Base-by-base conservation (phyloP, 805 yeast genomes). In the Saccharomyces paradoxus region DNA sequence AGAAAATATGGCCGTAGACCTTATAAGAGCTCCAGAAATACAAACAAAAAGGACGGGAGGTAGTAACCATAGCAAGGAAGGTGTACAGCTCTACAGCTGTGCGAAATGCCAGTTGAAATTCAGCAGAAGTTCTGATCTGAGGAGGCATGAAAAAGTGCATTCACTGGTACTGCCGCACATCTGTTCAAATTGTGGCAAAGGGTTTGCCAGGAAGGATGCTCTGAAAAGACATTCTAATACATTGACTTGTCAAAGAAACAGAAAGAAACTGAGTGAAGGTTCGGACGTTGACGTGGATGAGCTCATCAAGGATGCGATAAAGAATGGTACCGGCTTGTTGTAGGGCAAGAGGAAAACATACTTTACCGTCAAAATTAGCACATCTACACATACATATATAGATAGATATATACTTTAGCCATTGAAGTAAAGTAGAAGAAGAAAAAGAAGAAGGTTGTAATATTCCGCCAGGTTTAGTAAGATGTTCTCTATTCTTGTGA, bases 131-230 rank as follows among this genome's bases (percentile, higher is more conserved):
- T 78, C 84, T 2, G 92, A 86, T 68, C 74, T 86, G 60, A 83
- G 83, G 65, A 76, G 92, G 54, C 94, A 86, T 64, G 87, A 83
- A 61, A 82, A 86, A 63, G 88, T 85, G 47, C 95, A 87, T 69
- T 70, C 84, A 49, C 64, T 82, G 26, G 81, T 84, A 1, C 80
- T 88, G 8, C 91, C 92, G 0, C 84, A 87, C 63, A 81, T 86
- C 49, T 87, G 95, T 69, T 81, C 84, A 5, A 71, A 76, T 17
- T 87, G 95, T 72, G 89, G 88, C 41, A 87, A 87, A 64, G 91
- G 94, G 0, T 87, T 87, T 75, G 92, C 94, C 1, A 73, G 95
- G 50, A 86, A 85, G 62, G 95, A 87, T 70, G 94, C 94, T 0
- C 73, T 87, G 61, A 87, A 86, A 65, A 74, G 95, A 60, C 95